Evolutionary conservation across 768 basidiomycete genomes (phyloP).

Genomic region (Suillus cothurnatus): DNA sequence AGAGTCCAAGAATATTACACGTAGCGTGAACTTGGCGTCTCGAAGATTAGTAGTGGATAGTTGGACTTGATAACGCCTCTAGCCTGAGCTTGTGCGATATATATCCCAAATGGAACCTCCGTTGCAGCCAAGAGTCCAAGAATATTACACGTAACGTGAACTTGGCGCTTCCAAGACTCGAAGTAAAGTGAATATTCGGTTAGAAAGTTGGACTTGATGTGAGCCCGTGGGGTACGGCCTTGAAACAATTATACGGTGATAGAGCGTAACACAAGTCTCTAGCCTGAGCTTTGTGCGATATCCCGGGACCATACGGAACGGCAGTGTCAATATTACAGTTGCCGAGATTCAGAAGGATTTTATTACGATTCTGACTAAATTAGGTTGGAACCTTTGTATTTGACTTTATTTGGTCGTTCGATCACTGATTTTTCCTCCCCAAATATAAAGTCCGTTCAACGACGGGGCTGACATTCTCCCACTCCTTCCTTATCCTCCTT

Average conservation of each 20-base stretch:
- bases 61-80: not conserved
- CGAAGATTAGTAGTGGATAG: too few species aligned
- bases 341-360: constrained; percentile 24
- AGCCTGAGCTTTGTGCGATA: not conserved
- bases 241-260: not conserved
- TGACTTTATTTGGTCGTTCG: constrained; percentile 27
- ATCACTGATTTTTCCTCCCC: constrained; percentile 28
- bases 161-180: too few species aligned
- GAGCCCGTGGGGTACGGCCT: not conserved
- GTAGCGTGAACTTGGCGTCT: constrained; percentile 1
- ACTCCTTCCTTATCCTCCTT: constrained; percentile 27
- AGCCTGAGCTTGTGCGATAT: too few species aligned
- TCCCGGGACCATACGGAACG: constrained; percentile 18
- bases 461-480: constrained; percentile 32
- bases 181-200: too few species aligned
- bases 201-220: not conserved
- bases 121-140: too few species aligned
- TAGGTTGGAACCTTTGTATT: constrained; percentile 20
- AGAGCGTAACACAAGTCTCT: not conserved
- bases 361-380: constrained; percentile 25
- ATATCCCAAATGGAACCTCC: too few species aligned
- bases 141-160: too few species aligned
- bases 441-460: constrained; percentile 38
- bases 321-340: not conserved
- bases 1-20: constrained; percentile 3